Base-by-base conservation (phyloP, 495 filamentous ascomycete genomes). In the Hypoxylon lienhwacheense region DNA sequence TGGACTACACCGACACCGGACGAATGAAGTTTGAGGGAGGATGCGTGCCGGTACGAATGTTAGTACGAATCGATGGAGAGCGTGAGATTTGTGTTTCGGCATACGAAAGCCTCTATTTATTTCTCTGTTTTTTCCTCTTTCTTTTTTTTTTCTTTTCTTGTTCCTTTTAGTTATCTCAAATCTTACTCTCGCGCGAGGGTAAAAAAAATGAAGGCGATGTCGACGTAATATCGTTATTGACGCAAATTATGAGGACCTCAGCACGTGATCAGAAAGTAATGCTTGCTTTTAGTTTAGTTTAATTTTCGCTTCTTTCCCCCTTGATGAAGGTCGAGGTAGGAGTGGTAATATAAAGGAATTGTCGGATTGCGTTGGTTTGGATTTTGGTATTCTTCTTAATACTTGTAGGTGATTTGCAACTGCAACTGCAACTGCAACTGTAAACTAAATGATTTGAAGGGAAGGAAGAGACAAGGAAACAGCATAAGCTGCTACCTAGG, bases 71-170 rank as follows among this genome's bases (percentile, higher is more conserved):
- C 34, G 32, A 35, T 12, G n/a, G 15, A 47, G 20, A 21, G 16
- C 14, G 22, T 49, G 20, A 16, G 45, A 49, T 59, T n/a, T n/a
- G n/a, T n/a, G n/a, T n/a, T n/a, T 44, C 42, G 45, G 47, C 59
- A 63, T 53, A 54, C 44, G 54, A 61, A 15, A 45, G 44, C 31
- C 24, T 47, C n/a, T n/a, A n/a, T n/a, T n/a, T n/a, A n/a, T n/a
- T n/a, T n/a, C n/a, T n/a, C n/a, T n/a, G n/a, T n/a, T n/a, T 33
- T 28, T 5, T 5, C 46, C 17, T 26, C 4, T 16, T 15, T 22
- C n/a, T 39, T 19, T 41, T 16, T 14, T 26, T 16, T 35, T n/a
- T 25, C 12, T 37, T 45, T 19, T 11, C 16, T 17, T 21, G 40
- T 31, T 29, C 32, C 32, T 26, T 16, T 43, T 29, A 22, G 47